Conservation (phyloP, 2,329 filamentous ascomycete genomes). For the Harringtonia aguacate region DNA sequence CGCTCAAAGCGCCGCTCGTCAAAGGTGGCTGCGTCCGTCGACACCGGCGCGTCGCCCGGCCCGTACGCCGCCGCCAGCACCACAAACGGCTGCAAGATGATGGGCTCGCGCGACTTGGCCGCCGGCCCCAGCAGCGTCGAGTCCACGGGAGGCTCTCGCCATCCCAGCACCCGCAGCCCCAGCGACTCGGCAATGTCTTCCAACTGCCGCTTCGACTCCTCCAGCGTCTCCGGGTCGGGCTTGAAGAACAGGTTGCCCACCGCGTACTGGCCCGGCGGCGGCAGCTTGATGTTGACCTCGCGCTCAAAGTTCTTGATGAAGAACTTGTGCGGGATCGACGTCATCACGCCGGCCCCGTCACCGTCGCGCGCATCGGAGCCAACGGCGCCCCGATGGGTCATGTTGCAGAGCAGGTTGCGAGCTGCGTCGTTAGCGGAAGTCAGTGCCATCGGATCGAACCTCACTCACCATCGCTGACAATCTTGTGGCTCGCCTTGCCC, state of each 20-base stretch:
- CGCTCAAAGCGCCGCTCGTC: constrained; percentile 81
- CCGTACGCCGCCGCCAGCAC: constrained; percentile 82
- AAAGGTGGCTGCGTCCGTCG: constrained; percentile 68
- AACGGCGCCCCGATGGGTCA: constrained; percentile 98
- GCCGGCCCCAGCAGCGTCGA: constrained; percentile 87
- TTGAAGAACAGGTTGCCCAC: constrained; percentile 98
- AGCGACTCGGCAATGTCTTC: constrained; percentile 86
- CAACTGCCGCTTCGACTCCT: constrained; percentile 85
- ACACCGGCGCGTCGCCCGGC: constrained; percentile 64
- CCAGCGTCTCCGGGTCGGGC: constrained; percentile 80
- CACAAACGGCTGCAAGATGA: constrained; percentile 91
- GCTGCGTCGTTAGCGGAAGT: constrained; percentile 35
- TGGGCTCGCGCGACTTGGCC: constrained; percentile 85
- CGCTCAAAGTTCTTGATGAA: constrained; percentile 97
- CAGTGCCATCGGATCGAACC: too few species aligned
- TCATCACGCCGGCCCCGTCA: constrained; percentile 98
- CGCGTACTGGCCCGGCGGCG: constrained; percentile 84
- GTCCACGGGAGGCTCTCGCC: constrained; percentile 91
- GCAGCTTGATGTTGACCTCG: constrained; percentile 79
- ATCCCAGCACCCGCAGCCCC: constrained; percentile 83
- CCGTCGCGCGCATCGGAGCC: constrained; percentile 96
- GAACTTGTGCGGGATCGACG: constrained; percentile 95
- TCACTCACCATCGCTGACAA: constrained; percentile 89
- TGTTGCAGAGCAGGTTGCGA: constrained; percentile 93
- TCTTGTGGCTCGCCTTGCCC: constrained; percentile 94